phyloP scores from a whole-genome alignment of 2,329 filamentous ascomycete species.

The Venturia effusa region DNA sequence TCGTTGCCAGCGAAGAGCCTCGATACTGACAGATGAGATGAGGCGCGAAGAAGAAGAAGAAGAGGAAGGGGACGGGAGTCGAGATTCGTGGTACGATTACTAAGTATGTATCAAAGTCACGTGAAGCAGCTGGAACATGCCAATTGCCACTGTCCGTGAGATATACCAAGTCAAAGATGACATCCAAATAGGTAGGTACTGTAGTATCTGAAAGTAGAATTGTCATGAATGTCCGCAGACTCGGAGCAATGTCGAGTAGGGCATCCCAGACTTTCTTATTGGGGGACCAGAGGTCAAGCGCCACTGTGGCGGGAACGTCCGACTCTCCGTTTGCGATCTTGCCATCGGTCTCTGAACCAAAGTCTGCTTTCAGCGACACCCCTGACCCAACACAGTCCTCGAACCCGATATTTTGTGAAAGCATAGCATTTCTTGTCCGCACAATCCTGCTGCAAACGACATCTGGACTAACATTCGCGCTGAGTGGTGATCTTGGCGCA shows the following conservation, averaged over 20 bases:
- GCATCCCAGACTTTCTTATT: no score
- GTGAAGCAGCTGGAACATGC: neutral
- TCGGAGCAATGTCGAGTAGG: no score
- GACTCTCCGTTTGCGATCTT: neutral
- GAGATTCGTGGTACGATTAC: neutral
- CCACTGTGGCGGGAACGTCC: neutral
- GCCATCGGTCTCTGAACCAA: neutral
- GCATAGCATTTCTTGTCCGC: neutral
- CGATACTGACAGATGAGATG: neutral
- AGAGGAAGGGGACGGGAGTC: no score
- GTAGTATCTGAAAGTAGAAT: no score
- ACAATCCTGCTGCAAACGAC: neutral
- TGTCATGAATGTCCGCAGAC: no score
- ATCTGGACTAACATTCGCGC: neutral
- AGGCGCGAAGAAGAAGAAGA: neutral
- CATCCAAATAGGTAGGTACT: no score
- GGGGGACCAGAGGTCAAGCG: no score
- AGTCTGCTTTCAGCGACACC: neutral
- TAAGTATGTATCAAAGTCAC: neutral
- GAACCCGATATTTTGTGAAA: neutral
- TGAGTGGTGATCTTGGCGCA: neutral
- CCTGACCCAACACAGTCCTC: neutral
- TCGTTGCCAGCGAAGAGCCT: neutral
- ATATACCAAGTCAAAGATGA: no score
- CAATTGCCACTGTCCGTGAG: no score